These are phyloP conservation scores for Aspergillus amoenus DNA, from an alignment of 2,329 filamentous ascomycete genomes.

Conservation along the genomic window DNA sequence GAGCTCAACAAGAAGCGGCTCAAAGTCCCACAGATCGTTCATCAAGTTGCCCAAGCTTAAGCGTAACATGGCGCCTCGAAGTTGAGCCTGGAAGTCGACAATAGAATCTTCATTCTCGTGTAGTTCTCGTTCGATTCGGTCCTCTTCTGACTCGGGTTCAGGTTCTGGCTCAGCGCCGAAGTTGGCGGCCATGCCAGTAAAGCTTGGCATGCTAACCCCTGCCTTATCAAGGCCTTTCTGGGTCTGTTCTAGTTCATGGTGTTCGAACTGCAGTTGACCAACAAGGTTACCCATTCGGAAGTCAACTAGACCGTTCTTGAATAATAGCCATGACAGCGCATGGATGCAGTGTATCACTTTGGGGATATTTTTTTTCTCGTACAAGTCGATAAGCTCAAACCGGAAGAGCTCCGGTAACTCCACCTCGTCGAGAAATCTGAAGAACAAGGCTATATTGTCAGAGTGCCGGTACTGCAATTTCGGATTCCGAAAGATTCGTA, in stretches of 20 bases:
- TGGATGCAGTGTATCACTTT: constrained; percentile 99
- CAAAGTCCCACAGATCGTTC: constrained; percentile 85
- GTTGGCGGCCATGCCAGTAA: constrained; percentile 93
- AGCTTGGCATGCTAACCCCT: constrained; percentile 93
- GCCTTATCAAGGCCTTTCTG: constrained; percentile 96
- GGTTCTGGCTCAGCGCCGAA: constrained; percentile 83
- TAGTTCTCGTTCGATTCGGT: constrained; percentile 79
- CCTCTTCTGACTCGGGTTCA: constrained; percentile 79
- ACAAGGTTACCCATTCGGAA: constrained; percentile 97
- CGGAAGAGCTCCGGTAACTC: constrained; percentile 93
- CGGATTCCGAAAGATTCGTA: constrained; percentile 80
- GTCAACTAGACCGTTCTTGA: constrained; percentile 88
- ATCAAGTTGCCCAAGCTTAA: constrained; percentile 77
- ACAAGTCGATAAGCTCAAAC: constrained; percentile 95
- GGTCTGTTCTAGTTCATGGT: constrained; percentile 94
- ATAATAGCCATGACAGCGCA: constrained; percentile 94
- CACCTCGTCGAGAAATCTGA: constrained; percentile 86
- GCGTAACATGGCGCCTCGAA: constrained; percentile 75
- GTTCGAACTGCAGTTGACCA: constrained; percentile 93
- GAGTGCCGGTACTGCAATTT: constrained; percentile 93
- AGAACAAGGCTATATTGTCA: constrained; percentile 97
- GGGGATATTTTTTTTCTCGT: constrained; percentile 99
- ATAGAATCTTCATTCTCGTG: constrained; percentile 71
- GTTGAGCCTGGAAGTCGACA: constrained; percentile 80
- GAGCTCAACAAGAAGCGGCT: constrained; percentile 74